Evolutionary conservation across 2,329 filamentous ascomycete genomes (phyloP).

Genomic region (Magnaporthiopsis rhizophila): DNA sequence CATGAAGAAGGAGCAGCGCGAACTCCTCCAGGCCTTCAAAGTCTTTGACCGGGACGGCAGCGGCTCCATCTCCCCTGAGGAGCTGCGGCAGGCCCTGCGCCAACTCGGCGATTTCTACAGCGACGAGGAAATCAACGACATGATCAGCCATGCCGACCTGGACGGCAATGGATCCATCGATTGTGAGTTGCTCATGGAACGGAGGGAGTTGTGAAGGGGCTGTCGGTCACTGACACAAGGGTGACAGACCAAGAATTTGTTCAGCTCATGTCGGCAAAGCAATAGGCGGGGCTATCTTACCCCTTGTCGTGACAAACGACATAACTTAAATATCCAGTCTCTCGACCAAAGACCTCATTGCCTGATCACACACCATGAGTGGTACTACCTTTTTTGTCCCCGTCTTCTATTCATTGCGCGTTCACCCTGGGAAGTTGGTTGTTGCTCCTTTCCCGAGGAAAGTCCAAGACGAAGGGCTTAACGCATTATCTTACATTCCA

Average conservation of each 20-base stretch:
- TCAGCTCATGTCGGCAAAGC: conserved; percentile 7
- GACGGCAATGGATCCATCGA: conserved; percentile 58
- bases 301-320: neutral
- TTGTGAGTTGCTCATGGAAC: no score
- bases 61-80: conserved; percentile 55
- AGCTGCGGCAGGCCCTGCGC: conserved; percentile 56
- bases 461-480: neutral
- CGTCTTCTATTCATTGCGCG: neutral
- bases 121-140: conserved; percentile 57
- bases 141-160: conserved; percentile 58
- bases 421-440: neutral
- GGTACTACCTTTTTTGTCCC: neutral
- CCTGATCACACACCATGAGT: neutral
- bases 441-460: neutral
- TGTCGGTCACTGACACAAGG: neutral
- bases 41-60: conserved; percentile 60
- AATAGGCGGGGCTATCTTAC: neutral
- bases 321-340: neutral
- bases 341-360: neutral
- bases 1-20: conserved; percentile 32
- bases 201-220: no score
- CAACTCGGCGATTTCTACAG: conserved; percentile 57
- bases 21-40: conserved; percentile 58
- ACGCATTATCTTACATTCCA: neutral
- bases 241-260: conserved; percentile 5